phyloP scores from a whole-genome alignment of 2,329 filamentous ascomycete species.

The Aspergillus sp. region DNA sequence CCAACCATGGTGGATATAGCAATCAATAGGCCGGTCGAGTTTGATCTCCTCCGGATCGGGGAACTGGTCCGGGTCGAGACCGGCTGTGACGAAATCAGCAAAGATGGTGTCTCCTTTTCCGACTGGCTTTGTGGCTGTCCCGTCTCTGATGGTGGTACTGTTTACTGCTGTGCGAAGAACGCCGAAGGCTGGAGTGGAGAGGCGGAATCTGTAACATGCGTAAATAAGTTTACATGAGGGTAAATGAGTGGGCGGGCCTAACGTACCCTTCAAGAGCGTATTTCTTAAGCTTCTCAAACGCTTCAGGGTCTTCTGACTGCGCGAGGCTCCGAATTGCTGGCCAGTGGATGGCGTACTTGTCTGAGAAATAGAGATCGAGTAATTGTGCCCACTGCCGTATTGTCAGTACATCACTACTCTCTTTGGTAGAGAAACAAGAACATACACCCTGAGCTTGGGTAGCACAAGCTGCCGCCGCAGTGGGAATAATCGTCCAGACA shows the following conservation, averaged over 20 bases:
- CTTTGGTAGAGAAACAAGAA: neutral
- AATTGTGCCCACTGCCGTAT: constrained; percentile 13
- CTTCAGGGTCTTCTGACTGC: neutral
- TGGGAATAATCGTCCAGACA: constrained; percentile 13
- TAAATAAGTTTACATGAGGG: neutral
- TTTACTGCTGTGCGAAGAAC: constrained; percentile 9
- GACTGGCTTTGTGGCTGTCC: neutral
- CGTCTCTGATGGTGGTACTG: neutral
- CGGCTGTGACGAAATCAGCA: neutral
- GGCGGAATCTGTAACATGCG: constrained; percentile 7
- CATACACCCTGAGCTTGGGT: constrained; percentile 14
- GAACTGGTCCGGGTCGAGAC: constrained; percentile 34
- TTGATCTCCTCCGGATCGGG: constrained; percentile 50
- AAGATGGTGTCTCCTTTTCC: constrained; percentile 1
- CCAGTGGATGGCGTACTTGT: constrained; percentile 9
- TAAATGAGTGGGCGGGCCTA: neutral
- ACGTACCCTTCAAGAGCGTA: constrained; percentile 14
- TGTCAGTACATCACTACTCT: neutral
- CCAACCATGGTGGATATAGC: constrained; percentile 64
- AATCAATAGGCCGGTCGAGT: constrained; percentile 60
- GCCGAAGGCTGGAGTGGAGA: constrained; percentile 14
- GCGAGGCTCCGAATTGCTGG: constrained; percentile 8
- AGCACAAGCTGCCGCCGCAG: constrained; percentile 12
- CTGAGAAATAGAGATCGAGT: constrained; percentile 14
- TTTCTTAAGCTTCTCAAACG: constrained; percentile 14